A percentile compares a stretch with the other conserved stretches of the same genome.
These are phyloP conservation scores for Pontederia paniculata DNA, from an alignment of 176 grass and related monocot genomes.

Conservation along the genomic window DNA sequence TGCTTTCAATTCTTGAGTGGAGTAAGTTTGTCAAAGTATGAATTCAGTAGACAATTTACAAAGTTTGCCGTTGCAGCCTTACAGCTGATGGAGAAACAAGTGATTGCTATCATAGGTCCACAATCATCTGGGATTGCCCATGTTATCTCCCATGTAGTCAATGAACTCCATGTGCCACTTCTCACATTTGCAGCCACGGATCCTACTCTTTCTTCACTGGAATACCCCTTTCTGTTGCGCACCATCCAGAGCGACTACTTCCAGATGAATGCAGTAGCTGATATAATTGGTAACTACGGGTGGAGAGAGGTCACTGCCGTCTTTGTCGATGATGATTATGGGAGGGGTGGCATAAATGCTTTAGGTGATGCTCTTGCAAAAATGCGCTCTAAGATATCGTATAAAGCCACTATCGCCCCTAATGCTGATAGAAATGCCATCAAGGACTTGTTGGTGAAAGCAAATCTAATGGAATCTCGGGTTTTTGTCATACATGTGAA, in stretches of 20 bases:
- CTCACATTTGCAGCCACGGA: slow-evolving; percentile 60
- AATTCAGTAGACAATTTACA: slow-evolving; percentile 10
- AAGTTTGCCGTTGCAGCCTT: slow-evolving; percentile 29
- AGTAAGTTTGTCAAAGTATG: too few species aligned
- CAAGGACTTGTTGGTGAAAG: background rate
- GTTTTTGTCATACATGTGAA: slow-evolving; percentile 14
- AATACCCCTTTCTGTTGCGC: slow-evolving; percentile 63
- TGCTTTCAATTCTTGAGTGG: background rate
- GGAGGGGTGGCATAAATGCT: slow-evolving; percentile 53
- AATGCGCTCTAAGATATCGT: slow-evolving; percentile 35
- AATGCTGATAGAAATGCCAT: slow-evolving; percentile 6
- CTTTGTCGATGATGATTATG: slow-evolving; percentile 73
- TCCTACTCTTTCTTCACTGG: slow-evolving; percentile 57
- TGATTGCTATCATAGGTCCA: slow-evolving; percentile 48
- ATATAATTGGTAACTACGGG: slow-evolving; percentile 33
- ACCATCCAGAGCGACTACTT: slow-evolving; percentile 51
- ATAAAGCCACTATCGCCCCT: slow-evolving; percentile 33
- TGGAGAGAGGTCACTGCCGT: slow-evolving; percentile 65
- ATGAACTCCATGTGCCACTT: slow-evolving; percentile 58
- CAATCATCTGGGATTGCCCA: slow-evolving; percentile 62
- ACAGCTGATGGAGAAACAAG: slow-evolving; percentile 53
- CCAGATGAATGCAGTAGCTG: slow-evolving; percentile 63
- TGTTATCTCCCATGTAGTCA: slow-evolving; percentile 57
- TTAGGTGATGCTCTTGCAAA: slow-evolving; percentile 51
- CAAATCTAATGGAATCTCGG: slow-evolving; percentile 13